These are phyloP conservation scores for Russula abietina DNA, from an alignment of 768 basidiomycete genomes.

Conservation along the genomic window DNA sequence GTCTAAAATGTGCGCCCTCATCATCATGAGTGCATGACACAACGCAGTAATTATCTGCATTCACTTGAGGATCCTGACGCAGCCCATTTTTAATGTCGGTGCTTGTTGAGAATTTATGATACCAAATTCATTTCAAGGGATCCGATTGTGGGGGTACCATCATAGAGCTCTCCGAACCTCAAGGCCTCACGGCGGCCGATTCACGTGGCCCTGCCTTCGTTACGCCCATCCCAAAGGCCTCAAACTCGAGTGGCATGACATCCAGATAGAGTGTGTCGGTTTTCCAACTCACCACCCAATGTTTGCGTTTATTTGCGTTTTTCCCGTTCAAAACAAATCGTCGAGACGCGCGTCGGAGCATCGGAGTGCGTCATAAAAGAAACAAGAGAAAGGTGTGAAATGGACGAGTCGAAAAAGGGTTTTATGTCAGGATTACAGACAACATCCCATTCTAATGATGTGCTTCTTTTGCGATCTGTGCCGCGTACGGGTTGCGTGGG, in stretches of 20 bases:
- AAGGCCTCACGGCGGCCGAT: background rate
- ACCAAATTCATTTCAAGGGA: background rate
- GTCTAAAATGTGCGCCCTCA: background rate
- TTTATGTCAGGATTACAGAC: constrained; percentile 18
- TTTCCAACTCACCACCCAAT: background rate
- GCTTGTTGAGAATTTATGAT: background rate
- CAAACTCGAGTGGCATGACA: background rate
- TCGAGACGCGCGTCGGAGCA: background rate
- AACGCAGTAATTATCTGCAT: background rate
- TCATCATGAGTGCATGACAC: background rate
- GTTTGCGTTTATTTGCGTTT: background rate
- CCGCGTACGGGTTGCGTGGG: constrained; percentile 78
- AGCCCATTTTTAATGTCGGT: background rate
- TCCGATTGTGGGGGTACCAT: background rate
- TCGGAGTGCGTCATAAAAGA: background rate
- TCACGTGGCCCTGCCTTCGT: background rate
- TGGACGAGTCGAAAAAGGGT: background rate
- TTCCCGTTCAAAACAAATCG: background rate
- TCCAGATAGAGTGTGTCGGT: constrained; percentile 7
- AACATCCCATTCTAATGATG: constrained; percentile 31
- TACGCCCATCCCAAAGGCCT: background rate
- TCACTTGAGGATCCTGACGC: background rate
- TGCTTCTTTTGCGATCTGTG: constrained; percentile 63
- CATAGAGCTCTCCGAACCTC: background rate
- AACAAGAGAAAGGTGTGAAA: background rate